Evolutionary conservation across 768 basidiomycete genomes (phyloP), one percentile per base, ranked within the genome.

Genomic region (Postia placenta): DNA sequence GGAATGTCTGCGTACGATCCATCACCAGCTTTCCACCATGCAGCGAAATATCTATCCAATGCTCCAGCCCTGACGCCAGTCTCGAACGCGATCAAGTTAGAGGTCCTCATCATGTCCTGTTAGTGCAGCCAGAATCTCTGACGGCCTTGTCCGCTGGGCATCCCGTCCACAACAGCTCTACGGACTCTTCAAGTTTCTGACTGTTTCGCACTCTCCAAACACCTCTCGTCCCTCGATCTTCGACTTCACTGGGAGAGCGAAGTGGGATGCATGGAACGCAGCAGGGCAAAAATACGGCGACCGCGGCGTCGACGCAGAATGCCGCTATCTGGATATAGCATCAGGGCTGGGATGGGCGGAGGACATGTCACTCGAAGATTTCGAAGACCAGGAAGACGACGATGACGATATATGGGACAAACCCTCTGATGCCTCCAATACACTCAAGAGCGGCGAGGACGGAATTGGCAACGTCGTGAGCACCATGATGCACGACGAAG

Each of bases 231-330:
- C 90, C 2, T 83, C 80, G 19, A 69, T 92, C 36, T 87, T 92
- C 62, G 88, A 92, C 57, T 73, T 87, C 65, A 74, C 83, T 2
- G 87, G 84, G 14, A 72, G 87, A 17, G 87, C 88, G 2, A 92
- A 92, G 62, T 92, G 89, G 89, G 87, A 92, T 61, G 86, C 88
- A 2, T 92, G 90, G 90, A 73, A 60, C 42, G 58, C 67, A 11
- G 64, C 72, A 11, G 77, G 75, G 5, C 74, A 76, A 56, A 69
- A 63, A 14, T 85, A 81, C 53, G 62, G 62, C 14, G 64, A 60
- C n/a, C 54, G 58, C n/a, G 57, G 57, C 2, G 54, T 56, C 12
- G 76, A 78, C 25, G 85, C 76, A 14, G 84, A 89, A 66, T 57
- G 53, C 37, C 71, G 80, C 60, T 92, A 92, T 62, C 63, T 88